A percentile compares a stretch with the other conserved stretches of the same genome.
phyloP scores from a whole-genome alignment of 2,329 filamentous ascomycete species.

The Elsinoe perseae region DNA sequence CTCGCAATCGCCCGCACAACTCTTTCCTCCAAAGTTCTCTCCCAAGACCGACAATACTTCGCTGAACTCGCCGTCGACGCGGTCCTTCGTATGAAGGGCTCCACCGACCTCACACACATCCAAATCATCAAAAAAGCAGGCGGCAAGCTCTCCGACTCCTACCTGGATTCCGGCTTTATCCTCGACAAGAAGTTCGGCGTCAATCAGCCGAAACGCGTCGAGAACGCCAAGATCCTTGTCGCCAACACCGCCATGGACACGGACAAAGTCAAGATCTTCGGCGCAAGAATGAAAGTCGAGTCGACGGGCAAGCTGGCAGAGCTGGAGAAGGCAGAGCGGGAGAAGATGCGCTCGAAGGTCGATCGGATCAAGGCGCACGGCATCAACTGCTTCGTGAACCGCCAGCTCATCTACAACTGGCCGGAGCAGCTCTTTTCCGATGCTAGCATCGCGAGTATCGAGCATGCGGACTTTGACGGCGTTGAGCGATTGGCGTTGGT shows the following conservation, averaged over 20 bases:
- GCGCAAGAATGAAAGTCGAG: constrained; percentile 90
- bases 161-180: constrained; percentile 96
- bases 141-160: constrained; percentile 94
- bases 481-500: constrained; percentile 92
- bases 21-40: constrained; percentile 91
- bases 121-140: constrained; percentile 99
- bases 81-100: constrained; percentile 79
- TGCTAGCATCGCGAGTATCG: constrained; percentile 94
- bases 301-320: constrained; percentile 97
- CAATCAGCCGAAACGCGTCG: constrained; percentile 93
- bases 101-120: constrained; percentile 91
- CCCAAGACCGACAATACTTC: constrained; percentile 90
- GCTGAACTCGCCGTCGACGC: constrained; percentile 83
- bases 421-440: constrained; percentile 98
- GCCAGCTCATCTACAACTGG: constrained; percentile 99
- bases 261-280: constrained; percentile 99
- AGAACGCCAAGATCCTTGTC: constrained; percentile 96
- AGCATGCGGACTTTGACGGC: constrained; percentile 97
- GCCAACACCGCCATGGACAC: constrained; percentile 99
- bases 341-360: constrained; percentile 99
- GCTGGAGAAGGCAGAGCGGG: constrained; percentile 92
- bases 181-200: constrained; percentile 98
- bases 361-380: constrained; percentile 98
- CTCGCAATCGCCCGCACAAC: constrained; percentile 88
- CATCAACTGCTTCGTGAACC: constrained; percentile 99